A percentile compares a stretch with the other conserved stretches of the same genome.
Conservation (phyloP, 345 rosid species). For the Eutrema yunnanense region DNA sequence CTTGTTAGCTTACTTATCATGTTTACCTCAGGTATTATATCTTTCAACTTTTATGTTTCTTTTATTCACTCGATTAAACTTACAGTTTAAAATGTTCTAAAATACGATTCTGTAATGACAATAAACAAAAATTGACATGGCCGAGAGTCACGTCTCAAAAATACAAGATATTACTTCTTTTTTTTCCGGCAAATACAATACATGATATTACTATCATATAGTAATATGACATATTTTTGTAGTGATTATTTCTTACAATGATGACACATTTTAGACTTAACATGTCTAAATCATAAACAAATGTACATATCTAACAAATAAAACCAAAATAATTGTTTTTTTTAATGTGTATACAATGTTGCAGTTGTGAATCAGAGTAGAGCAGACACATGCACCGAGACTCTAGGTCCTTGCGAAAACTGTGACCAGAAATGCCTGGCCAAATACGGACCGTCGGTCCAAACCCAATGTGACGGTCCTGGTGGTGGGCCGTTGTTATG, state of each 20-base stretch:
- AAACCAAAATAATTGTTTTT: not conserved
- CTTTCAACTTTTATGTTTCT: not conserved
- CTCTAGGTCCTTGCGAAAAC: not conserved
- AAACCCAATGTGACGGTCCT: not conserved
- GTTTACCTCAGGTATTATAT: conserved; percentile 5
- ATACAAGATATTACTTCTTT: not conserved
- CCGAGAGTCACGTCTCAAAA: not conserved
- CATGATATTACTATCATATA: not conserved
- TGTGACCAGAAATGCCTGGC: conserved; percentile 1
- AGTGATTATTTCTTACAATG: not conserved
- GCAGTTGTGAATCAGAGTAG: not conserved
- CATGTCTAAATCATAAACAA: not conserved
- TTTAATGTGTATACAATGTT: not conserved
- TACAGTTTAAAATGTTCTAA: not conserved
- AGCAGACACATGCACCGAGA: not conserved
- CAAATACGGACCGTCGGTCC: not conserved
- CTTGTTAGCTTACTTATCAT: conserved; percentile 7
- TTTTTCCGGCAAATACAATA: not conserved
- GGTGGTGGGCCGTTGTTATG: not conserved
- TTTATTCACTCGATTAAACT: not conserved
- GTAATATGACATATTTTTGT: not conserved
- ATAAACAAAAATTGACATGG: not conserved
- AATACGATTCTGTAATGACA: not conserved
- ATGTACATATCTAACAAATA: not conserved
- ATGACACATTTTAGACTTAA: not conserved